These are phyloP conservation scores for Botrytis paeoniae DNA, from an alignment of 2,329 filamentous ascomycete genomes.

Conservation along the genomic window DNA sequence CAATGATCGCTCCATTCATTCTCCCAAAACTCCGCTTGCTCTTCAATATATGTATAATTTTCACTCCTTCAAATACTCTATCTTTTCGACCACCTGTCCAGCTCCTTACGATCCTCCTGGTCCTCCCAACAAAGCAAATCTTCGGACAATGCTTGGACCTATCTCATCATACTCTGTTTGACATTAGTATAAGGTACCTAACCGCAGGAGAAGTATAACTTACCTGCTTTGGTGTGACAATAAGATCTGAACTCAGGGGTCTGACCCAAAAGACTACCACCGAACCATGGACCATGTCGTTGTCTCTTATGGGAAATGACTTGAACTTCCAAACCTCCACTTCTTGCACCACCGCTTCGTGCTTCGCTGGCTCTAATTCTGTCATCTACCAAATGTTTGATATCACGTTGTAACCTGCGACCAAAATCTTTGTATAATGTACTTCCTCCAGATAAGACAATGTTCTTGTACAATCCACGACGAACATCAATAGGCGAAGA, in stretches of 20 bases:
- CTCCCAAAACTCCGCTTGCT: slow-evolving; percentile 11
- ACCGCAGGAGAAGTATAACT: neutral
- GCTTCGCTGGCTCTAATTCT: slow-evolving; percentile 90
- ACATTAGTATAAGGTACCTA: neutral
- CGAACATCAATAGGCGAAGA: slow-evolving; percentile 96
- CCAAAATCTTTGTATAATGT: slow-evolving; percentile 99
- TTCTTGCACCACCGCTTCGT: slow-evolving; percentile 82
- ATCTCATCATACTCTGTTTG: slow-evolving; percentile 74
- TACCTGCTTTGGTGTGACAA: slow-evolving; percentile 81
- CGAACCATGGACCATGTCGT: slow-evolving; percentile 97
- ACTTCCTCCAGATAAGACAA: slow-evolving; percentile 93
- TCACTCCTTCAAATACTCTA: slow-evolving; percentile 7
- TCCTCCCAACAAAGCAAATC: slow-evolving; percentile 90
- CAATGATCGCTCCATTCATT: slow-evolving; percentile 10
- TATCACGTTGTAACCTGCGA: slow-evolving; percentile 90
- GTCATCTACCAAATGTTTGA: slow-evolving; percentile 90
- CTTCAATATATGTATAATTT: slow-evolving; percentile 18
- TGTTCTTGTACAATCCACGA: slow-evolving; percentile 98
- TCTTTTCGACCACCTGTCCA: neutral
- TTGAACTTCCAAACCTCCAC: slow-evolving; percentile 91
- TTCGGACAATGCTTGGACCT: slow-evolving; percentile 89
- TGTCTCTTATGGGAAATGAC: slow-evolving; percentile 98
- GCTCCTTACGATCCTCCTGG: slow-evolving; percentile 68
- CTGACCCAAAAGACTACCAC: slow-evolving; percentile 91
- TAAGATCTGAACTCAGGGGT: slow-evolving; percentile 98